Base-by-base conservation (phyloP, 2,329 filamentous ascomycete species). In the Claviceps pusilla region DNA sequence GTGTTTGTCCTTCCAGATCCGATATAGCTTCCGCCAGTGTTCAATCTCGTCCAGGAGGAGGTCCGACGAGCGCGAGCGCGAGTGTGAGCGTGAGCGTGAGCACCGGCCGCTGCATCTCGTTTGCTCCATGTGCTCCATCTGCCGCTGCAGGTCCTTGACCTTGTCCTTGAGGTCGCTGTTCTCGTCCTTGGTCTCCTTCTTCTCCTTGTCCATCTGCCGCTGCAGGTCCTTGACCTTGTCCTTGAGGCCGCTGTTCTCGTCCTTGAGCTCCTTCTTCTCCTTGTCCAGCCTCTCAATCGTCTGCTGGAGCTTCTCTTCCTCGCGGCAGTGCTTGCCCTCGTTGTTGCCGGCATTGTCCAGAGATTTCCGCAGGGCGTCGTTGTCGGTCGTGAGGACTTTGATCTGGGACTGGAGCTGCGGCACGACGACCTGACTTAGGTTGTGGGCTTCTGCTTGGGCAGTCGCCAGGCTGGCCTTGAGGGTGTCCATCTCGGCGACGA, bases 371-470 rank as follows among this genome's bases (percentile, higher is more conserved):
- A 76, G 65, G 7, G 65, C 62, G 16, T 65, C 62, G 57, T 74
- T 74, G 37, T 74, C 70, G 16, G 64, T 64, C 3, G 61, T 57
- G 4, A 75, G 66, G 10, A 62, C 57, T 39, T 60, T 61, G 53
- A 72, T 63, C 55, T 71, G 66, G n/a, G 61, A 62, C 56, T 70
- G 64, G 1, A 74, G 65, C 45, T 69, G 60, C 1, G 68, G 67
- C 6, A 71, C 59, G 55, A 67, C 62, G 56, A 63, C 61, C 29
- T 64, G 61, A 31, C 59, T 55, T 5, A 70, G 61, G 29, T 66
- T 64, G 41, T 68, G 65, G 31, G 63, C 60, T 39, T 73, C 71
- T 33, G 62, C 61, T 48, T 72, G 64, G 28, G 67, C 63, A 4
- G 61, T 58, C 16, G 67, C 62, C 14, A 73, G 64, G 50, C 65